phyloP scores from a whole-genome alignment of 1,139 yeast species.

The Candida labiduridarum region DNA sequence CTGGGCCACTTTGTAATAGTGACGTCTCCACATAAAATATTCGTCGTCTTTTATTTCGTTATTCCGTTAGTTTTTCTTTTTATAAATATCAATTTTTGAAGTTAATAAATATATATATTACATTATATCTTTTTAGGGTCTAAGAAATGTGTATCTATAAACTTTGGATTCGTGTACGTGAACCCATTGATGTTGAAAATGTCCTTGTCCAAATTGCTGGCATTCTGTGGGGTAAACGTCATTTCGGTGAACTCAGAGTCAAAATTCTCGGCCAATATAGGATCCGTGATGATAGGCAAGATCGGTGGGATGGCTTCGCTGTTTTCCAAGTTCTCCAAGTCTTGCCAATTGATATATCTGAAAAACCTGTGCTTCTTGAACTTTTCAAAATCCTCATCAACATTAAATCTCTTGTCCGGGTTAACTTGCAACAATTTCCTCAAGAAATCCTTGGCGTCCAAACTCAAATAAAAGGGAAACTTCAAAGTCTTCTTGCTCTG shows the following conservation, averaged over 20 bases:
- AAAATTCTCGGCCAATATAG: conserved; percentile 88
- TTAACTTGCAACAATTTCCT: conserved; percentile 73
- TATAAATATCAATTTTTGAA: neutral
- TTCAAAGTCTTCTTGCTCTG: conserved; percentile 64
- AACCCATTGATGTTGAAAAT: conserved; percentile 47
- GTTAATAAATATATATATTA: neutral
- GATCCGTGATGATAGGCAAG: conserved; percentile 81
- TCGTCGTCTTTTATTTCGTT: neutral
- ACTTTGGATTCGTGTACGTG: conserved; percentile 46
- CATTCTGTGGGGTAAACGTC: conserved; percentile 48
- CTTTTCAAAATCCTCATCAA: conserved; percentile 49
- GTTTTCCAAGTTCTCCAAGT: conserved; percentile 49
- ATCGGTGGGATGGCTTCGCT: conserved; percentile 68
- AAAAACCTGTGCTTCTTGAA: conserved; percentile 77
- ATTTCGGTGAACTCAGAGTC: conserved; percentile 87
- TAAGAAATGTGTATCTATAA: conserved; percentile 20
- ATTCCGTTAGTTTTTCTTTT: neutral
- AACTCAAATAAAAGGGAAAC: conserved; percentile 79
- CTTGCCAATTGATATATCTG: conserved; percentile 77
- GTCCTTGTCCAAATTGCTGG: conserved; percentile 21
- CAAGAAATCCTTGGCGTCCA: conserved; percentile 83
- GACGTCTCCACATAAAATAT: neutral
- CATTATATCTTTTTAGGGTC: conserved; percentile 6
- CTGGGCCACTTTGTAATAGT: conserved; percentile 3
- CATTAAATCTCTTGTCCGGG: conserved; percentile 72